Conservation (phyloP, 371 early-diverging fungal species). For the Caulochytrium protostelioides region DNA sequence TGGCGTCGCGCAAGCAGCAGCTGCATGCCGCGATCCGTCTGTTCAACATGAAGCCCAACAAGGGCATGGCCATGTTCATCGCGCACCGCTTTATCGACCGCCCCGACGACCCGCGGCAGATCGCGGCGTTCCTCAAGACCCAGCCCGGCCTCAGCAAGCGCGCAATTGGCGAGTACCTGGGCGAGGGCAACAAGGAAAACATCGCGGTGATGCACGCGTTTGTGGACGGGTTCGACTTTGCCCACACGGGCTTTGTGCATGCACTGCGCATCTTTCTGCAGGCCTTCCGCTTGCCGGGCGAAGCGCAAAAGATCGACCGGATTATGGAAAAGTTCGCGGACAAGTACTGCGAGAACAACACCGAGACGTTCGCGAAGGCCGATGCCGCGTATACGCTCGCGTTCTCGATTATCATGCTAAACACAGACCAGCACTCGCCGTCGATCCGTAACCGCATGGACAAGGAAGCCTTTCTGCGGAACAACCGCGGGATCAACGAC, state of each 20-base stretch:
- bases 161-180: constrained; percentile 29
- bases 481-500: constrained; percentile 33
- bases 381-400: constrained; percentile 39
- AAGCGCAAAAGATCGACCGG: constrained; percentile 41
- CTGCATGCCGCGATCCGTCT: constrained; percentile 13
- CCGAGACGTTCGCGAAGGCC: constrained; percentile 24
- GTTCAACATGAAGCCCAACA: constrained; percentile 22
- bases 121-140: constrained; percentile 17
- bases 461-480: constrained; percentile 27
- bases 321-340: constrained; percentile 43
- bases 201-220: constrained; percentile 31
- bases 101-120: constrained; percentile 12
- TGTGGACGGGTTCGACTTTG: constrained; percentile 32
- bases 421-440: constrained; percentile 39
- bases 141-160: constrained; percentile 17
- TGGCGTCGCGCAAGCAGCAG: constrained; percentile 15
- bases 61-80: constrained; percentile 19
- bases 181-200: constrained; percentile 19
- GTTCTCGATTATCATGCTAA: constrained; percentile 43
- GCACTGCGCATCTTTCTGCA: constrained; percentile 36
- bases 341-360: constrained; percentile 29
- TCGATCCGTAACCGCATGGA: constrained; percentile 34
- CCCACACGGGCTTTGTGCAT: constrained; percentile 23
- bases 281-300: constrained; percentile 40
- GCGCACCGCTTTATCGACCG: constrained; percentile 17